These are phyloP conservation scores for Candida silvicultrix DNA, from an alignment of 805 yeast genomes.

Conservation along the genomic window DNA sequence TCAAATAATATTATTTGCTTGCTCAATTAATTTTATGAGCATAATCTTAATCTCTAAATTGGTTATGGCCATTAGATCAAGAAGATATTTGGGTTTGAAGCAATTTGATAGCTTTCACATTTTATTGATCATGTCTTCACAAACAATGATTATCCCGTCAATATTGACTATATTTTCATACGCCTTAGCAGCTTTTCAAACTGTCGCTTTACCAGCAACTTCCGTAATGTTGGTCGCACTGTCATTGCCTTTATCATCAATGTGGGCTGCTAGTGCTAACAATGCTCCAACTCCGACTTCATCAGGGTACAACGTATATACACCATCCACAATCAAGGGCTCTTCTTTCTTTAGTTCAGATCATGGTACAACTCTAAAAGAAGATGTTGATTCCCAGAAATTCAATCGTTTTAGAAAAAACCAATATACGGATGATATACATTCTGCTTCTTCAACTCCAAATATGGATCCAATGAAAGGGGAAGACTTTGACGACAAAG, in stretches of 20 bases:
- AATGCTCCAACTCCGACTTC: conserved; percentile 39
- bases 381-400: not conserved
- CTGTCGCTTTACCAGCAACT: conserved; percentile 41
- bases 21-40: conserved; percentile 60
- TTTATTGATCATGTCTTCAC: conserved; percentile 72
- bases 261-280: conserved; percentile 80
- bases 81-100: conserved; percentile 71
- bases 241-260: conserved; percentile 74
- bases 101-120: conserved; percentile 83
- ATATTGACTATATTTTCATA: conserved; percentile 54
- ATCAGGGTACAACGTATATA: conserved; percentile 7
- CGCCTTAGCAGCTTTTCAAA: conserved; percentile 26
- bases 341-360: conserved; percentile 15
- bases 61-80: conserved; percentile 56
- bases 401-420: not conserved
- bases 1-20: conserved; percentile 59
- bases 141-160: conserved; percentile 78
- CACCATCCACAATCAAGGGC: conserved; percentile 5
- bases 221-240: conserved; percentile 59
- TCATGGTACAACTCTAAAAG: conserved; percentile 7
- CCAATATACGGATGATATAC: not conserved
- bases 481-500: conserved; percentile 9
- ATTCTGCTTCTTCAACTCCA: not conserved
- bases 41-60: conserved; percentile 60
- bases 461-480: not conserved